phyloP scores from a whole-genome alignment of 164 flowering plant species.

The Aristolochia contorta region DNA sequence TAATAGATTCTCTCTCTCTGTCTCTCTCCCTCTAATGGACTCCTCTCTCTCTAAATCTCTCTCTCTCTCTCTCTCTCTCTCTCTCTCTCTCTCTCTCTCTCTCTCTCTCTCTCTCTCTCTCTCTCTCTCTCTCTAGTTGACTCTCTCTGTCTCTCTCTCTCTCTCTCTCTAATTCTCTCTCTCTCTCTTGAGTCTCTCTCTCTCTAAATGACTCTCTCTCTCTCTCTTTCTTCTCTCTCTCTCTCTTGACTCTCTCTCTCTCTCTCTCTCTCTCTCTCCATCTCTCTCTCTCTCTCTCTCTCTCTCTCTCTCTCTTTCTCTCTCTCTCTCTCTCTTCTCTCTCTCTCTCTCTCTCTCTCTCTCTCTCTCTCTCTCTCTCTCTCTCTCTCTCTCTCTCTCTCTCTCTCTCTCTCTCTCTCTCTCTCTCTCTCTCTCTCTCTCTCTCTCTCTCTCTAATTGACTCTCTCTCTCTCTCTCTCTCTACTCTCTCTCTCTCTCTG shows the following conservation, averaged over 20 bases:
- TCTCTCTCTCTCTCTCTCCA: not conserved
- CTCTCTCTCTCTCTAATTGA: no score
- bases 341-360: not conserved
- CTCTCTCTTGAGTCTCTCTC: no score
- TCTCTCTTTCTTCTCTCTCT: not conserved
- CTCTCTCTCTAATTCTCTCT: no score
- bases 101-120: not conserved
- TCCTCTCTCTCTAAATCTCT: no score
- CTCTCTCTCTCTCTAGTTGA: not conserved
- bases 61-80: not conserved
- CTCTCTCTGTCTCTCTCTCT: not conserved
- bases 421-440: not conserved
- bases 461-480: slow-evolving; percentile 2
- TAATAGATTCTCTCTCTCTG: no score
- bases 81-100: not conserved
- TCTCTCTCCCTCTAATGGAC: no score
- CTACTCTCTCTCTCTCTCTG: not conserved
- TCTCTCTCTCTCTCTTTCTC: not conserved
- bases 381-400: not conserved
- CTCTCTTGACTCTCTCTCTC: no score
- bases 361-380: not conserved
- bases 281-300: not conserved
- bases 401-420: not conserved
- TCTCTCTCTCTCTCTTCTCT: not conserved
- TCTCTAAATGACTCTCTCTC: not conserved